phyloP scores from a whole-genome alignment of 768 basidiomycete species.

The Mycena olivaceomarginata region DNA sequence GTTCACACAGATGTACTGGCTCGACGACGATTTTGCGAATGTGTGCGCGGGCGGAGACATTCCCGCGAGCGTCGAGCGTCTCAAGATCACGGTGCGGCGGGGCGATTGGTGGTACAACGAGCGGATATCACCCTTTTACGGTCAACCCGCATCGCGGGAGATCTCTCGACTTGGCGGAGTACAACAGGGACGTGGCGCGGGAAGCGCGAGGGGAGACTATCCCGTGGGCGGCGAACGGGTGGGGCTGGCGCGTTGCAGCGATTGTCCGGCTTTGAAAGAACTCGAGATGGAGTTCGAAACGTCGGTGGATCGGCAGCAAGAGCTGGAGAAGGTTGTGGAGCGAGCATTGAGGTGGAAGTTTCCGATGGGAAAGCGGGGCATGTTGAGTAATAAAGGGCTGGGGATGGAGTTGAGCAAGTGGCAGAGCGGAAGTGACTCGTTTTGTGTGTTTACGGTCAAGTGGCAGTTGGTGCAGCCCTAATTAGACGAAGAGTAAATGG shows the following conservation, averaged over 20 bases:
- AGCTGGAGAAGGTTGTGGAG: conserved; percentile 21
- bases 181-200: not conserved
- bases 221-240: conserved; percentile 12
- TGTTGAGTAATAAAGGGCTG: conserved; percentile 16
- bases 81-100: conserved; percentile 10
- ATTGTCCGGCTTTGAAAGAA: conserved; percentile 19
- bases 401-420: conserved; percentile 14
- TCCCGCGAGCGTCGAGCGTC: conserved; percentile 14
- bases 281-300: conserved; percentile 36
- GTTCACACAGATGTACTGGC: conserved; percentile 38
- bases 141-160: conserved; percentile 26
- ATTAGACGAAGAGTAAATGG: not conserved
- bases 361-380: conserved; percentile 32
- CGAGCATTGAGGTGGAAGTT: conserved; percentile 28
- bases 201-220: conserved; percentile 25
- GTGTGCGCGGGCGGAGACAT: conserved; percentile 6
- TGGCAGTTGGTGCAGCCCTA: conserved; percentile 7
- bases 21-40: conserved; percentile 13
- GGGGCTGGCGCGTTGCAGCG: conserved; percentile 22
- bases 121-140: conserved; percentile 12
- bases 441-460: conserved; percentile 30
- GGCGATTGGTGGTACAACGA: conserved; percentile 36
- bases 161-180: not conserved
- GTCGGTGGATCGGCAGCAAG: not conserved
- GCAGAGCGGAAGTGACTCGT: conserved; percentile 1